Base-by-base conservation (phyloP, 2,329 filamentous ascomycete species). In the Aspergillus udagawae region DNA sequence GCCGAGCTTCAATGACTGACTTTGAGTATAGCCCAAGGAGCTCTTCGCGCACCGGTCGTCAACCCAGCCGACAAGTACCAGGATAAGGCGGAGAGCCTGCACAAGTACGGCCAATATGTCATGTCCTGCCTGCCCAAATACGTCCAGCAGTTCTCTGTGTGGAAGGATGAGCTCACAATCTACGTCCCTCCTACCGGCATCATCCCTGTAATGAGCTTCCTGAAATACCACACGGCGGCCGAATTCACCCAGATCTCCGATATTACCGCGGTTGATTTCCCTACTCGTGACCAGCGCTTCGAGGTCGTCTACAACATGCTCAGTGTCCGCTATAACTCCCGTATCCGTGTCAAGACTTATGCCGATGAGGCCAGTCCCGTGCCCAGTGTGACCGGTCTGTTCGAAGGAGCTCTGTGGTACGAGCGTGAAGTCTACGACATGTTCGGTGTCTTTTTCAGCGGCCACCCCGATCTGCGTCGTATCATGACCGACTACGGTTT, bases 401-500 rank as follows among this genome's bases (percentile, higher is more conserved):
- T 89, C 74, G 92, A 97, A 72, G 94, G 94, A 59, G 95, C 94
- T 69, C 94, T 97, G 78, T 99, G 94, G 94, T 97, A 95, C 75
- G 94, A 99, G 82, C 86, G 94, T 65, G 94, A 99, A 79, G 92
- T 96, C 25, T 97, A 97, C 79, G 94, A 99, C 77, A 78, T 99
- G 70, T 99, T 96, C 72, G 94, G 94, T 63, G 92, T 99, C 65
- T 97, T 97, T 83, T 99, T 99, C 78, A 83, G 88, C 54, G 91
- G 89, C 61, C 94, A 99, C 80, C 94, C 94, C 42, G 95, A 99
- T 79, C 82, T 99, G 67, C 87, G 94, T 75, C 86, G 94, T 67
- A 97, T 99, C 80, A 95, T 99, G 93, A 99, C 94, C 64, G 94
- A 99, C 76, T 99, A 99, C 76, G 94, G 94, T 53, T 99, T 99